A percentile compares a stretch with the other conserved stretches of the same genome.
These are phyloP conservation scores for Scedosporium boydii DNA, from an alignment of 2,329 filamentous ascomycete genomes.

Conservation along the genomic window DNA sequence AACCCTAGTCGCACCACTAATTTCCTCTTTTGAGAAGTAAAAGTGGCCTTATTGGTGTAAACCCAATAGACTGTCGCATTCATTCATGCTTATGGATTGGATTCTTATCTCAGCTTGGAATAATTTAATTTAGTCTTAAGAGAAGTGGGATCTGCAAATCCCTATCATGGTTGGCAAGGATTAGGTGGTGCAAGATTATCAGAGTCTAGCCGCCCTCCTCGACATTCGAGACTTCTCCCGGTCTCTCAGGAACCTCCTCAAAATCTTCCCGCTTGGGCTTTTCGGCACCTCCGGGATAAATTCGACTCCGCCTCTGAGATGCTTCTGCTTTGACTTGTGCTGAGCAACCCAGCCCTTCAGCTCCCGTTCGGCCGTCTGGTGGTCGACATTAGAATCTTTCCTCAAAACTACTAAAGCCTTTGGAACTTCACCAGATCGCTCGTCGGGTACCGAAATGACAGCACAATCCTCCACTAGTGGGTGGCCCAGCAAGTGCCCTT, in stretches of 20 bases:
- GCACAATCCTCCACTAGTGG: conserved; percentile 65
- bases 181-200: background rate
- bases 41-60: too few species aligned
- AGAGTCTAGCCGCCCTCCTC: background rate
- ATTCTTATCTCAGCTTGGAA: too few species aligned
- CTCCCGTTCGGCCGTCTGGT: conserved; percentile 32
- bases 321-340: conserved; percentile 51
- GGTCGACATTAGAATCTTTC: background rate
- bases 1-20: too few species aligned
- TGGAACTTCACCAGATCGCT: conserved; percentile 53
- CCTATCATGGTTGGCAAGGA: background rate
- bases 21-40: too few species aligned
- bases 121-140: background rate
- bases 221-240: conserved; percentile 37
- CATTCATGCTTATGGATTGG: too few species aligned
- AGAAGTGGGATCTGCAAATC: background rate
- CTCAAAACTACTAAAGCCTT: conserved; percentile 51
- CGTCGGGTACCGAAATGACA: conserved; percentile 62
- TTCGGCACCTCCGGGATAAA: conserved; percentile 53
- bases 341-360: conserved; percentile 33
- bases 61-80: too few species aligned
- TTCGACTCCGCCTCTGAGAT: conserved; percentile 41
- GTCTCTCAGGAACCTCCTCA: conserved; percentile 53
- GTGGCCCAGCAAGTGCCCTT: conserved; percentile 68
- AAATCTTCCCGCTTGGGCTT: conserved; percentile 55